Evolutionary conservation across 164 flowering plant genomes (phyloP).

Genomic region (Litsea cubeba): DNA sequence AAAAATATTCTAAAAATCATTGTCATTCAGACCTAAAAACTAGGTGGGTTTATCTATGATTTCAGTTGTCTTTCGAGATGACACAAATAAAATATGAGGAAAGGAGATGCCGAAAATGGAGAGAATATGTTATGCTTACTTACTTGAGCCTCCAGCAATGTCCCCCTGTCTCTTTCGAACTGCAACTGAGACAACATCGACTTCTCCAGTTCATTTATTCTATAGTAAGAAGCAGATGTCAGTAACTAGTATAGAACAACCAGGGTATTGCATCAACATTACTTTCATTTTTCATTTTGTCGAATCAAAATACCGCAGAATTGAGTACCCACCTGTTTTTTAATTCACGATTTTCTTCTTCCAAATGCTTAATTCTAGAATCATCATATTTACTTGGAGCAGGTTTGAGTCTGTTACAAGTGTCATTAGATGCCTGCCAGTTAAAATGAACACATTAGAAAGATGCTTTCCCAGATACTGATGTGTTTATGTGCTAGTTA

Average conservation of each 20-base stretch:
- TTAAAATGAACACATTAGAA: not conserved
- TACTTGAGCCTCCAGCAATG: conserved; percentile 50
- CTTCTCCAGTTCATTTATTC: conserved; percentile 42
- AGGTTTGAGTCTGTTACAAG: conserved; percentile 2
- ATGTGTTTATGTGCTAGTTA: not conserved
- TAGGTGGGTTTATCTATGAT: not conserved
- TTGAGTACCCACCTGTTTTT: not conserved
- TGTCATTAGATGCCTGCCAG: conserved; percentile 24
- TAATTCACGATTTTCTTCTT: conserved; percentile 34
- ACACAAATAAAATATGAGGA: not conserved
- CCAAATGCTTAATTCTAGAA: conserved; percentile 27
- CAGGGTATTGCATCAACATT: not conserved
- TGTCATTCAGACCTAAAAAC: too few relatives aligned
- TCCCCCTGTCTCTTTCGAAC: conserved; percentile 40
- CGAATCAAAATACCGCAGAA: too few relatives aligned
- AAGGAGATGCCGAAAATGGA: not conserved
- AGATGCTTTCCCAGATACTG: not conserved
- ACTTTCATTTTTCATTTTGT: not conserved
- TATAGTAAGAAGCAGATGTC: conserved; percentile 13
- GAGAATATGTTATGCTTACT: conserved; percentile 25
- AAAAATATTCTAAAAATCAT: too few relatives aligned
- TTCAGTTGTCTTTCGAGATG: not conserved
- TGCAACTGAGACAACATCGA: conserved; percentile 31
- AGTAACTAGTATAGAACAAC: not conserved
- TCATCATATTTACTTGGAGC: conserved; percentile 11